phyloP scores from a whole-genome alignment of 768 basidiomycete genomes.

The Auriscalpium orientale region DNA sequence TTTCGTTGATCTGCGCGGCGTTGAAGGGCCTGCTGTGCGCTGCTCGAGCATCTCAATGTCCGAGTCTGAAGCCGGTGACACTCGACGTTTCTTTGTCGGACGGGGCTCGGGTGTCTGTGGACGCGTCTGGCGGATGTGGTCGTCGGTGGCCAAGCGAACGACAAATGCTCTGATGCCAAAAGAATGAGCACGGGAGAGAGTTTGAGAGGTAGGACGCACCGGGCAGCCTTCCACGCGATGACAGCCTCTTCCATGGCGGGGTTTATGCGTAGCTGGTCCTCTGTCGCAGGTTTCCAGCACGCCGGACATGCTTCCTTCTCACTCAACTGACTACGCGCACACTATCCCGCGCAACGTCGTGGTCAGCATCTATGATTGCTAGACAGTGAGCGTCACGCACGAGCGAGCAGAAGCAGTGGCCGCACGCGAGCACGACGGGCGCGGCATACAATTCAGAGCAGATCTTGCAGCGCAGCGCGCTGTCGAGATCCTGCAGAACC shows the following conservation, averaged over 20 bases:
- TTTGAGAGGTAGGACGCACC: constrained; percentile 21
- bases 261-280: constrained; percentile 28
- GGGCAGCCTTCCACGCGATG: constrained; percentile 28
- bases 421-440: constrained; percentile 33
- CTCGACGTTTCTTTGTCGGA: constrained; percentile 12
- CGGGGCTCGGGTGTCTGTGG: background rate
- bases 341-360: constrained; percentile 18
- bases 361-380: no score
- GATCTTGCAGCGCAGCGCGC: constrained; percentile 30
- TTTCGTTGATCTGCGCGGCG: background rate
- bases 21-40: background rate
- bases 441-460: constrained; percentile 32
- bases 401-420: constrained; percentile 34
- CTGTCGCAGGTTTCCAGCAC: constrained; percentile 25
- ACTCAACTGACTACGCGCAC: constrained; percentile 28
- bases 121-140: background rate
- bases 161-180: constrained; percentile 5
- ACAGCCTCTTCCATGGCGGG: constrained; percentile 30
- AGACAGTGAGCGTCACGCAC: constrained; percentile 11
- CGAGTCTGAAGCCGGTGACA: constrained; percentile 1
- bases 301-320: constrained; percentile 30
- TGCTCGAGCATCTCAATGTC: background rate
- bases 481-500: constrained; percentile 25
- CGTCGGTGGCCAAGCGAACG: constrained; percentile 1
- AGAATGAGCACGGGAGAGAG: background rate